Conservation (phyloP, 1,139 yeast genomes). For the Lodderomyces metapsilosis region DNA sequence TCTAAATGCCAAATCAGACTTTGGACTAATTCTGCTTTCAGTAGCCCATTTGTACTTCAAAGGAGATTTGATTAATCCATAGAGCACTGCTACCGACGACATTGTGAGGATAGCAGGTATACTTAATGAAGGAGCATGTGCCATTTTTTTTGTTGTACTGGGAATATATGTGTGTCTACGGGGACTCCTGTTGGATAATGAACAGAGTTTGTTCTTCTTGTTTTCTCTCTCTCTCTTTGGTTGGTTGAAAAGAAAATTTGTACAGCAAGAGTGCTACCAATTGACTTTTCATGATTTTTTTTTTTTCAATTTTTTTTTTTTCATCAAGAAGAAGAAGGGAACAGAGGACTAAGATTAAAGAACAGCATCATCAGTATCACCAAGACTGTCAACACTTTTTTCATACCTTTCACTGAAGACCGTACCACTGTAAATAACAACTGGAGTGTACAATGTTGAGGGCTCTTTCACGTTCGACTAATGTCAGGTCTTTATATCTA, state of each 20-base stretch:
- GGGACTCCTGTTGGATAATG: no score
- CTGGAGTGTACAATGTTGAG: slow-evolving; percentile 7
- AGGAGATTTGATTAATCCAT: slow-evolving; percentile 44
- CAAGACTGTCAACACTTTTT: no score
- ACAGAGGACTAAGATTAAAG: no score
- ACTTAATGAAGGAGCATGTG: slow-evolving; percentile 44
- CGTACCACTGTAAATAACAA: no score
- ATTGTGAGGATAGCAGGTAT: slow-evolving; percentile 44
- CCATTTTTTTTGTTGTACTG: slow-evolving; percentile 22
- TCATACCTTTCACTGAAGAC: no score
- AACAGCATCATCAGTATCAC: no score
- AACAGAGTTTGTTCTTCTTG: background rate
- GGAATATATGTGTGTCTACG: background rate
- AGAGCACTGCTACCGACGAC: slow-evolving; percentile 44
- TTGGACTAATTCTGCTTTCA: slow-evolving; percentile 47
- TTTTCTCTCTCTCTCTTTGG: slow-evolving; percentile 10
- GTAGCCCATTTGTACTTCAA: slow-evolving; percentile 43
- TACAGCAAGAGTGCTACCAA: slow-evolving; percentile 1
- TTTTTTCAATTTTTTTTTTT: background rate
- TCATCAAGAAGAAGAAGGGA: background rate
- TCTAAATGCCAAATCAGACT: slow-evolving; percentile 55
- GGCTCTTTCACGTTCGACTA: background rate
- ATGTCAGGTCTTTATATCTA: background rate
- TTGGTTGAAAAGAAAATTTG: slow-evolving; percentile 9
- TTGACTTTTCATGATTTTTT: background rate